Evolutionary conservation across 1,139 yeast species (phyloP).

Genomic region (Wickerhamomyces sp.): DNA sequence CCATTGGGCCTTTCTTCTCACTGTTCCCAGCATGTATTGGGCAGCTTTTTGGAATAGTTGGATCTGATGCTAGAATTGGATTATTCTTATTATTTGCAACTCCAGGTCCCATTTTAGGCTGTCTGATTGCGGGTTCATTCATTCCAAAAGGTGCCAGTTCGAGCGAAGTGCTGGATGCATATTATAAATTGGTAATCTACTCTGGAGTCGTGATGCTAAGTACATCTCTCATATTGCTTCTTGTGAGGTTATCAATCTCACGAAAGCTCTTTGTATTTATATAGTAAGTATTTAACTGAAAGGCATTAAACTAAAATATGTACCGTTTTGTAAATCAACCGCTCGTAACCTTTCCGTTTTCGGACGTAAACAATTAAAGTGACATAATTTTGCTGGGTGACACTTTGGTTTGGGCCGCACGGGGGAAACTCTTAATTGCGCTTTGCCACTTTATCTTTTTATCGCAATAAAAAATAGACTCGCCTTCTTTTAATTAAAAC

Average conservation of each 20-base stretch:
- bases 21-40: constrained; percentile 20
- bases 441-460: constrained; percentile 2
- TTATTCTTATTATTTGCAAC: constrained; percentile 14
- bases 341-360: neutral
- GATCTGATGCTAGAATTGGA: constrained; percentile 16
- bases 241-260: constrained; percentile 12
- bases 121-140: constrained; percentile 21
- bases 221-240: constrained; percentile 6
- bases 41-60: constrained; percentile 18
- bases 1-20: constrained; percentile 18
- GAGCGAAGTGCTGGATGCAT: constrained; percentile 8
- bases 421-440: neutral
- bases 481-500: neutral
- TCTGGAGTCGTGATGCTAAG: constrained; percentile 16
- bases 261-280: constrained; percentile 13
- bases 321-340: no score
- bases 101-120: constrained; percentile 20
- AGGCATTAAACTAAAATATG: no score
- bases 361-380: no score
- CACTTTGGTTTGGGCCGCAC: neutral
- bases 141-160: constrained; percentile 12
- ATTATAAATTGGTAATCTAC: constrained; percentile 13
- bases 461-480: neutral
- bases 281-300: no score
- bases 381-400: neutral